Evolutionary conservation across 345 rosid genomes (phyloP).

Genomic region (Salix caprea): DNA sequence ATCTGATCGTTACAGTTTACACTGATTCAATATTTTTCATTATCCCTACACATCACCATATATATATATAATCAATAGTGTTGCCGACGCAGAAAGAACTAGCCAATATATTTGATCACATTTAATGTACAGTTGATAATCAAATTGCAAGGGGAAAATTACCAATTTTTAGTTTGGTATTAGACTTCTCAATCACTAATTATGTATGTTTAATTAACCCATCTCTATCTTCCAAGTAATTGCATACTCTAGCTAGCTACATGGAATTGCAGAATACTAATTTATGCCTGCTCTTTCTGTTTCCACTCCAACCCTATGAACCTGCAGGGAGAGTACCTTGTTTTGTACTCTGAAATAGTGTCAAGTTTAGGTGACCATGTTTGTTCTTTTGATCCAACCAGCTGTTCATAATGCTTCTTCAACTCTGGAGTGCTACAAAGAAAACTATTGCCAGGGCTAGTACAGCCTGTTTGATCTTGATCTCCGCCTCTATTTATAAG

Average conservation of each 20-base stretch:
- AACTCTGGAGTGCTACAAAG: conserved; percentile 90
- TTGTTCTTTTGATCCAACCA: conserved; percentile 66
- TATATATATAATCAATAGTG: neutral
- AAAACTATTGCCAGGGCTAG: conserved; percentile 15
- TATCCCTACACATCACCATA: too few relatives aligned
- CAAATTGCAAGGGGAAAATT: neutral
- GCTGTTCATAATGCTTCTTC: conserved; percentile 74
- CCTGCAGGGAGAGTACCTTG: conserved; percentile 63
- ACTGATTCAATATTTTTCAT: too few relatives aligned
- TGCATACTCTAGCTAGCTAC: neutral
- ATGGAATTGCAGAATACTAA: neutral
- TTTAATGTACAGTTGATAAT: neutral
- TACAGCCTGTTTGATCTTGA: neutral
- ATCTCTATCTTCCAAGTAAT: neutral
- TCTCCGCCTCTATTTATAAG: conserved; percentile 7
- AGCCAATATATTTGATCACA: neutral
- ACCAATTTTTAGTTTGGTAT: neutral
- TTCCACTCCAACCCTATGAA: conserved; percentile 54
- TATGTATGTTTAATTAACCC: neutral
- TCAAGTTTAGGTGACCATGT: conserved; percentile 84
- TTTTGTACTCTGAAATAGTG: conserved; percentile 66
- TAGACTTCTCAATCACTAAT: neutral
- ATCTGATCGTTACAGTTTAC: neutral
- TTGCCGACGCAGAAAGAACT: neutral
- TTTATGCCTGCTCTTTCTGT: conserved; percentile 25